Percentiles rank a stretch among this genome's conserved stretches.
Evolutionary conservation across 2,329 filamentous ascomycete species (phyloP).

Genomic region (Ophiostoma quercus): DNA sequence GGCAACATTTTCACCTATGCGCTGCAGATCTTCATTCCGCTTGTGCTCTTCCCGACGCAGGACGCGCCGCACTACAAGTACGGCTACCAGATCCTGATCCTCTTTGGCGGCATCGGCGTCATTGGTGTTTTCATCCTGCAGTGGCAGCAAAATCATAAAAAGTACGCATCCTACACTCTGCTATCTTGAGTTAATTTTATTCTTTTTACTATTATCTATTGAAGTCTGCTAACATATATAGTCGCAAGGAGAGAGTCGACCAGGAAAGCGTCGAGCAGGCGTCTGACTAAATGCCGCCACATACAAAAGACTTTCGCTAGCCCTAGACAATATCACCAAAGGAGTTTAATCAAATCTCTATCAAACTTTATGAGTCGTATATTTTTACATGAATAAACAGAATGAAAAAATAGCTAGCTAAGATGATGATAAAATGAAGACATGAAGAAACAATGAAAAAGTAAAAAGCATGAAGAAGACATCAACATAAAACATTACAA

Average conservation of each 20-base stretch:
- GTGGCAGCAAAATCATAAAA: constrained; percentile 20
- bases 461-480: not conserved
- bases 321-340: too few relatives aligned
- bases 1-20: constrained; percentile 28
- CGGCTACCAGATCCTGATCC: constrained; percentile 34
- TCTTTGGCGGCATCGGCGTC: constrained; percentile 33
- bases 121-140: constrained; percentile 20
- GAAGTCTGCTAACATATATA: not conserved
- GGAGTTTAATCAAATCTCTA: not conserved
- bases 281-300: not conserved
- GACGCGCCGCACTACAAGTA: constrained; percentile 36
- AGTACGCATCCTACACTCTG: not conserved
- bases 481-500: constrained; percentile 3
- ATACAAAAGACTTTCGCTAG: too few relatives aligned
- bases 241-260: constrained; percentile 9
- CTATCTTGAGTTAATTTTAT: not conserved
- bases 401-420: not conserved
- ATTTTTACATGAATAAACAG: not conserved
- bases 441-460: not conserved
- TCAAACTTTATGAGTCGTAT: not conserved
- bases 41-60: constrained; percentile 35
- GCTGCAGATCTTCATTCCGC: constrained; percentile 26
- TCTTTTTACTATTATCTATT: not conserved
- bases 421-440: not conserved
- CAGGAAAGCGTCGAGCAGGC: not conserved